Conservation (phyloP, 139 green algal species). For the Spirogloea muscicola region DNA sequence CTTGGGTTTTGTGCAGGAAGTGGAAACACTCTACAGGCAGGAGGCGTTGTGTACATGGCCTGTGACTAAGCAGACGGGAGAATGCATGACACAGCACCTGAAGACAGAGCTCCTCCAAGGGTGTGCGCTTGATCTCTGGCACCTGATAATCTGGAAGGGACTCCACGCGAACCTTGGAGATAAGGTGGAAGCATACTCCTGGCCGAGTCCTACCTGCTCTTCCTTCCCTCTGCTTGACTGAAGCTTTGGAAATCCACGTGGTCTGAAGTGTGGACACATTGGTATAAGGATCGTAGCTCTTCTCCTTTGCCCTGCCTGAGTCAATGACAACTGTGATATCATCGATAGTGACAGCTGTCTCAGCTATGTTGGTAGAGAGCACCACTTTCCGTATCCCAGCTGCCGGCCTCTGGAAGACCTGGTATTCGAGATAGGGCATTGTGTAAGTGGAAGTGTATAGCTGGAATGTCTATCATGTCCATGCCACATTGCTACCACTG, state of each 20-base stretch:
- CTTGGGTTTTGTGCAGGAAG: too few relatives aligned
- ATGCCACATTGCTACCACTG: too few relatives aligned
- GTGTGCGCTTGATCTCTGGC: constrained; percentile 57
- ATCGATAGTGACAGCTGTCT: constrained; percentile 80
- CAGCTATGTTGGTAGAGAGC: constrained; percentile 80
- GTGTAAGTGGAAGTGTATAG: too few relatives aligned
- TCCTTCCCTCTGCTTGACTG: constrained; percentile 67
- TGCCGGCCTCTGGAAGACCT: constrained; percentile 57
- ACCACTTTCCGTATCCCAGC: constrained; percentile 52
- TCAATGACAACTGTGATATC: constrained; percentile 81
- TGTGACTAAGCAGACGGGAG: too few relatives aligned
- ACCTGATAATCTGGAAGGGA: constrained; percentile 65
- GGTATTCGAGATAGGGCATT: too few relatives aligned
- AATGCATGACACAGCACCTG: constrained; percentile 43
- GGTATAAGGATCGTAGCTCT: constrained; percentile 77
- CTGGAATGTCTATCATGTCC: too few relatives aligned
- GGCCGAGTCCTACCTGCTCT: constrained; percentile 70
- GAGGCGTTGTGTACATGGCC: too few relatives aligned
- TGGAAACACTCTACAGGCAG: too few relatives aligned
- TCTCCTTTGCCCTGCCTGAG: constrained; percentile 72
- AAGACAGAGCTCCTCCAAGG: constrained; percentile 58
- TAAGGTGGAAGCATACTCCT: constrained; percentile 75
- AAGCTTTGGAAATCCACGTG: constrained; percentile 57
- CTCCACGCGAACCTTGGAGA: constrained; percentile 57
- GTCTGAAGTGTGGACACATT: constrained; percentile 68